phyloP scores from a whole-genome alignment of 139 green algal genomes.

The Coccomyxa sp. region DNA sequence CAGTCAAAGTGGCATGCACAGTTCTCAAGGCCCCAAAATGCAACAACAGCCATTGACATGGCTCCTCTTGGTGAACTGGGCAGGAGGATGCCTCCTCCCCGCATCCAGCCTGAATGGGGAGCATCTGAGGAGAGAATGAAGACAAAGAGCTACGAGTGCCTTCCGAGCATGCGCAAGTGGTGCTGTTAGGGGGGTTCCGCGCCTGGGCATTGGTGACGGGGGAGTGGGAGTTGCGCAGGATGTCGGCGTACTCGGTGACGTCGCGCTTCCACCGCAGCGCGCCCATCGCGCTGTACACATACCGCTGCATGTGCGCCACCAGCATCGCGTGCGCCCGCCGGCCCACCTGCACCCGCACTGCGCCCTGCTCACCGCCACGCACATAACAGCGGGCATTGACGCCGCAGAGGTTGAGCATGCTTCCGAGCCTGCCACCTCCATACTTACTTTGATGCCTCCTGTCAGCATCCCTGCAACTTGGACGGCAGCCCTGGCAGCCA shows the following conservation, averaged over 20 bases:
- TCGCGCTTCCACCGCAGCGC: constrained; percentile 69
- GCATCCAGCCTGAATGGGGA: background rate
- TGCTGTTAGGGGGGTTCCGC: background rate
- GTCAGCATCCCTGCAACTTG: background rate
- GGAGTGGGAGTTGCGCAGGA: constrained; percentile 8
- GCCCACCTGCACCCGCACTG: constrained; percentile 14
- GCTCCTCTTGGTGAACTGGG: background rate
- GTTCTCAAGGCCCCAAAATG: too few relatives aligned
- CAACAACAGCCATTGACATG: too few relatives aligned
- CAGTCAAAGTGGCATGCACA: background rate
- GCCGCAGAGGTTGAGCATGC: too few relatives aligned
- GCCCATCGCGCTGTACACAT: constrained; percentile 50
- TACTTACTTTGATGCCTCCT: background rate
- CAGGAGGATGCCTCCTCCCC: background rate
- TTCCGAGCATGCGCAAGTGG: background rate
- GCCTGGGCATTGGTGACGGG: background rate
- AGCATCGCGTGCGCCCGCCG: constrained; percentile 20
- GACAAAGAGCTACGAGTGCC: too few relatives aligned
- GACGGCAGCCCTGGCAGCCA: background rate
- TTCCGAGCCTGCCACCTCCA: background rate
- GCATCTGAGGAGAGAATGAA: too few relatives aligned
- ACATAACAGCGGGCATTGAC: background rate
- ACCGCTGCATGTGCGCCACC: constrained; percentile 52
- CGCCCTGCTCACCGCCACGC: background rate
- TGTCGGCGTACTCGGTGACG: constrained; percentile 53